phyloP scores from a whole-genome alignment of 202 grass and related monocot species.

The Sporobolus alterniflorus region DNA sequence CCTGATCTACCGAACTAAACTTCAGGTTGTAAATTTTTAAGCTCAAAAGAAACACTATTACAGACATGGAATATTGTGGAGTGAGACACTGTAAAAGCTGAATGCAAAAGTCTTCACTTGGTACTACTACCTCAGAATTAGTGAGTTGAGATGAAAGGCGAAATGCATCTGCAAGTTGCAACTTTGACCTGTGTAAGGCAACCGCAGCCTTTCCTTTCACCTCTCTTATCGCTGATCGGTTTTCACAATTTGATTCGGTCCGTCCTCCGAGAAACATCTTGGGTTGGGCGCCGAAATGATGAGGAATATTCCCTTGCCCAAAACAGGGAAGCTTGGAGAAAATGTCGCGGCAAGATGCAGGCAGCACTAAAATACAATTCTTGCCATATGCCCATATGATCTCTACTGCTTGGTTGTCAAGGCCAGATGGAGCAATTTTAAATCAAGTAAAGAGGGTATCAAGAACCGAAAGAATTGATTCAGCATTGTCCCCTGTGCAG shows the following conservation, averaged over 20 bases:
- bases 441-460: neutral
- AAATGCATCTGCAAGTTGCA: conserved; percentile 29
- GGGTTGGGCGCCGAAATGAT: conserved; percentile 34
- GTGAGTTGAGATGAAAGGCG: conserved; percentile 35
- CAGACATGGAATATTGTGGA: neutral
- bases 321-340: neutral
- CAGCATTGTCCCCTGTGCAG: conserved; percentile 35
- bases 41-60: neutral
- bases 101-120: neutral
- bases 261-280: conserved; percentile 29
- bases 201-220: conserved; percentile 30
- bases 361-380: conserved; percentile 5
- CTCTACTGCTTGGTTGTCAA: conserved; percentile 19
- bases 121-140: conserved; percentile 1
- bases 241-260: conserved; percentile 12
- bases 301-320: conserved; percentile 37
- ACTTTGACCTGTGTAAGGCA: conserved; percentile 24
- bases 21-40: neutral
- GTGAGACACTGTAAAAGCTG: neutral
- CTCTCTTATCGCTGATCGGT: conserved; percentile 25
- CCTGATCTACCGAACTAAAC: conserved; percentile 1
- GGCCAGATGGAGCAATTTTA: neutral
- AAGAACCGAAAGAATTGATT: conserved; percentile 1
- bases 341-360: conserved; percentile 16
- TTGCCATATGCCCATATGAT: conserved; percentile 4